Evolutionary conservation across 306 rosid genomes (phyloP), one percentile per base, ranked within the genome.

Genomic region (Gillenia trifoliata): DNA sequence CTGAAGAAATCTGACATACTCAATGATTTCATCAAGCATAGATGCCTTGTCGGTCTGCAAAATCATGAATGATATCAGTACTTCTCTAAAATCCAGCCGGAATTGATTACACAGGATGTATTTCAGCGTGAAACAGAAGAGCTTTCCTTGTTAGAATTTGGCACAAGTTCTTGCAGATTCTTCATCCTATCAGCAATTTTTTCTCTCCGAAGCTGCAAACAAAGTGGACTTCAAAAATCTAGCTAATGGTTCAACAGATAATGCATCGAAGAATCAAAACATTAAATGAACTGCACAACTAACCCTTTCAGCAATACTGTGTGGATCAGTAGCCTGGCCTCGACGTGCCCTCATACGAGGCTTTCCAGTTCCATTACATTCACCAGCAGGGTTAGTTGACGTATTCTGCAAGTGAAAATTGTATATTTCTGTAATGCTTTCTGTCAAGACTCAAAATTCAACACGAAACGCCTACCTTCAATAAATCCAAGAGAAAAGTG

Each of bases 281-380:
- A 6, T 45, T 45, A 45, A n/a, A 8, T n/a, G 28, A 34, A 52
- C 16, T 1, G 25, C 60, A 38, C 17, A 78, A 73, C 81, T 38
- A 57, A 85, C 88, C 83, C 88, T 79, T 81, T 85, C 86, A 11
- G 88, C 88, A 45, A 85, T 85, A 30, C 86, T 82, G 74, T 82
- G 86, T 40, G 86, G 86, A 74, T 85, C 88, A 11, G 88, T 82
- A 28, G 86, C 88, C 76, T 85, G 84, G 70, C 86, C 88, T 73
- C 86, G 75, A 7, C 84, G 86, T 6, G 88, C 88, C 62, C 88
- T 79, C 26, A 17, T 59, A 50, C 74, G 80, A 64, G 80, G 84
- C 64, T 71, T 80, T 64, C 49, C 73, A 23, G 64, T 45, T 55
- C 76, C 68, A 75, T 17, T 45, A 75, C 65, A 80, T 30, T 76